These are phyloP conservation scores for Blastocystis sp. DNA, from an alignment of 352 stramenopile species.

Conservation along the genomic window DNA sequence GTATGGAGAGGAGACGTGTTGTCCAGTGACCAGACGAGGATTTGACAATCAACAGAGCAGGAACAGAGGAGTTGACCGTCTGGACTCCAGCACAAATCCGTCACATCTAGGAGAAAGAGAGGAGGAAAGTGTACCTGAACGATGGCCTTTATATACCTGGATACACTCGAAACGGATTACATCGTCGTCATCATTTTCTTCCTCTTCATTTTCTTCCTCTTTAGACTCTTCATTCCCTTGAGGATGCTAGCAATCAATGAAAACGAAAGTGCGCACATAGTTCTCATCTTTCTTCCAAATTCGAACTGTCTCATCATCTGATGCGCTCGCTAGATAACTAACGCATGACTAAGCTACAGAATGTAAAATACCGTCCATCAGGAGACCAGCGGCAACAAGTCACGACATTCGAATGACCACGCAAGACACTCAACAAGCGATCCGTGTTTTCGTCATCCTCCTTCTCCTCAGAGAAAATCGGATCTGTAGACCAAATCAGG, in stretches of 20 bases:
- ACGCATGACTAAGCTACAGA: background rate
- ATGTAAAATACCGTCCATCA: background rate
- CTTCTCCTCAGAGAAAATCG: conserved; percentile 52
- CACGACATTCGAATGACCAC: conserved; percentile 47
- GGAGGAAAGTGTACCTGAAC: background rate
- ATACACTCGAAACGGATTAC: conserved; percentile 28
- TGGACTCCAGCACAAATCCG: conserved; percentile 34
- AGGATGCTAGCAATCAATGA: background rate
- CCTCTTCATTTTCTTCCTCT: background rate
- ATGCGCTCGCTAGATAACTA: conserved; percentile 44
- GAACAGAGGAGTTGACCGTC: conserved; percentile 34
- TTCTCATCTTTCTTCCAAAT: conserved; percentile 27
- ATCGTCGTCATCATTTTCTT: conserved; percentile 18
- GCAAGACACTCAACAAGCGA: conserved; percentile 24
- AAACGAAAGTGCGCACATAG: background rate
- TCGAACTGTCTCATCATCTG: conserved; percentile 39
- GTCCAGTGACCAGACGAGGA: conserved; percentile 20
- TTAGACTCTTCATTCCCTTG: background rate
- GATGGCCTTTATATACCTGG: conserved; percentile 33
- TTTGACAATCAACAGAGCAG: background rate
- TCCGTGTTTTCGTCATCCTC: conserved; percentile 55
- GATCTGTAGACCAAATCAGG: conserved; percentile 41
- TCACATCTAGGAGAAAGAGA: background rate
- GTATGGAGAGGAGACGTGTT: background rate
- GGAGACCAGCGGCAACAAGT: conserved; percentile 51